Conservation (phyloP, 176 grass and related monocot species). For the Raddia distichophylla region DNA sequence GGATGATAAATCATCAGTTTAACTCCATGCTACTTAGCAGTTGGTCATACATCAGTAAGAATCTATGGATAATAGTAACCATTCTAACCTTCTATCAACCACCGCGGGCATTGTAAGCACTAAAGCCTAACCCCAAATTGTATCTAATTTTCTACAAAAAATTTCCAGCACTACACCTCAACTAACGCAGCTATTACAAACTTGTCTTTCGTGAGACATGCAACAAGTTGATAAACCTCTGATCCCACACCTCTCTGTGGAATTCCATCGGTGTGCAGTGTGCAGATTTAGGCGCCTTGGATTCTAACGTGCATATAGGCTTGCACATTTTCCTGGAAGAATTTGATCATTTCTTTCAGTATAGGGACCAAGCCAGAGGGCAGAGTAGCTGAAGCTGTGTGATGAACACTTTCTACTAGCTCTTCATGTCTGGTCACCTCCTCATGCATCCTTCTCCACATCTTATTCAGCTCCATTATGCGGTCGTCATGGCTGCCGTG, state of each 20-base stretch:
- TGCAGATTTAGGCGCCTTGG: neutral
- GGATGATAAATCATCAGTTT: neutral
- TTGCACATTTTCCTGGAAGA: conserved; percentile 51
- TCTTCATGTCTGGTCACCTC: conserved; percentile 59
- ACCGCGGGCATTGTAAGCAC: conserved; percentile 2
- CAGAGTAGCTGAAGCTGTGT: conserved; percentile 55
- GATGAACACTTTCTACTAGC: conserved; percentile 46
- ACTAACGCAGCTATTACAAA: conserved; percentile 10
- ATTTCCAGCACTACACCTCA: neutral
- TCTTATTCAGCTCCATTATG: conserved; percentile 38
- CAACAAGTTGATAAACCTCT: neutral
- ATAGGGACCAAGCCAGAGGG: conserved; percentile 60
- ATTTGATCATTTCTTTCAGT: conserved; percentile 60
- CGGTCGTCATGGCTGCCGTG: conserved; percentile 30
- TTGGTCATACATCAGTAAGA: neutral
- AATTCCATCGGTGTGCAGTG: neutral
- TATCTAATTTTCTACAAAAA: conserved; percentile 39
- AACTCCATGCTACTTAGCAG: neutral
- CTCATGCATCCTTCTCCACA: conserved; percentile 55
- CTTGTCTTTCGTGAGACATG: neutral
- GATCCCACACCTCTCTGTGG: neutral
- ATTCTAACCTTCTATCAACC: neutral
- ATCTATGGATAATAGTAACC: neutral
- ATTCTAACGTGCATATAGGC: conserved; percentile 58
- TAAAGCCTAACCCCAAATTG: conserved; percentile 30